Percentiles rank a stretch among this genome's conserved stretches.
phyloP scores from a whole-genome alignment of 192 early-diverging fungal species.

The Backusella tarrabulga region DNA sequence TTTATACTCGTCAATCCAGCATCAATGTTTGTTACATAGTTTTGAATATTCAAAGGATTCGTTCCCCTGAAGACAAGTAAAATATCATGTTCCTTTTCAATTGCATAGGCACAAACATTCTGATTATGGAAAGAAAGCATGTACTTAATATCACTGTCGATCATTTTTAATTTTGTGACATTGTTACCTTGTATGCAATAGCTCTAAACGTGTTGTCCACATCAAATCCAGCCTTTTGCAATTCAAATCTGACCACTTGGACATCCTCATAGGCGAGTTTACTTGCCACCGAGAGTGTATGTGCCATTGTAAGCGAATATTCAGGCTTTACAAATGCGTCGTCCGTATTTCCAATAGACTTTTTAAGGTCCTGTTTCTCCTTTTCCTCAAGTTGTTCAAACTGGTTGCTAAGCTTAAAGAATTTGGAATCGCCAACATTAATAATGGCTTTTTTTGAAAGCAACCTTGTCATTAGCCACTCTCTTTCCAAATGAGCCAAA shows the following conservation, averaged over 20 bases:
- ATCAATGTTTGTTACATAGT: slow-evolving; percentile 53
- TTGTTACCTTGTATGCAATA: slow-evolving; percentile 49
- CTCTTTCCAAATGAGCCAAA: not conserved
- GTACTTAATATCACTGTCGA: not conserved
- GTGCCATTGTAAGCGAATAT: slow-evolving; percentile 48
- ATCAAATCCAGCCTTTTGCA: slow-evolving; percentile 49
- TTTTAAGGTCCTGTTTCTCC: not conserved
- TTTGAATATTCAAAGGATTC: slow-evolving; percentile 56
- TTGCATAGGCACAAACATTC: slow-evolving; percentile 53
- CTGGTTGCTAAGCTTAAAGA: slow-evolving; percentile 19
- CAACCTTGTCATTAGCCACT: not conserved
- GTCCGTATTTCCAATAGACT: not conserved
- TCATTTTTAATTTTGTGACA: not conserved
- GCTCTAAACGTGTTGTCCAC: slow-evolving; percentile 46
- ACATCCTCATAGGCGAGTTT: slow-evolving; percentile 54
- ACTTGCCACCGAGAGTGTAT: slow-evolving; percentile 47
- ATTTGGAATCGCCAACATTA: slow-evolving; percentile 30
- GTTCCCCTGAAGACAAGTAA: slow-evolving; percentile 54
- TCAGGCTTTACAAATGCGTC: slow-evolving; percentile 31
- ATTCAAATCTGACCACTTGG: slow-evolving; percentile 48
- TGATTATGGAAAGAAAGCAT: not conserved
- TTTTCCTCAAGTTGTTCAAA: slow-evolving; percentile 1
- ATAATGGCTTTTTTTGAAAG: slow-evolving; percentile 25
- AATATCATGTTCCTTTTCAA: slow-evolving; percentile 54
- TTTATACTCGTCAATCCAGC: slow-evolving; percentile 17